phyloP scores from a whole-genome alignment of 345 rosid species.

The Moringa oleifera region DNA sequence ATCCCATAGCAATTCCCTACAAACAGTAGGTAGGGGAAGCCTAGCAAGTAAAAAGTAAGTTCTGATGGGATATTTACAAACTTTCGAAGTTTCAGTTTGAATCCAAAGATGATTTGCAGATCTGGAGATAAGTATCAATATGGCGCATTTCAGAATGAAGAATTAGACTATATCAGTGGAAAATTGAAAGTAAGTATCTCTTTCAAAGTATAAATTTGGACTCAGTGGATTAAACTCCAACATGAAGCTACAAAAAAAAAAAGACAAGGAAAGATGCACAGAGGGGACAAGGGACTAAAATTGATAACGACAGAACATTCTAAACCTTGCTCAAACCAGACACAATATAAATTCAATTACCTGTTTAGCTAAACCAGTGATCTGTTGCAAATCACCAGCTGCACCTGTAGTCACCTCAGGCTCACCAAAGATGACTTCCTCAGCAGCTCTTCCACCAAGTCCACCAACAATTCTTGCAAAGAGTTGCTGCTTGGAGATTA shows the following conservation, averaged over 20 bases:
- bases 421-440: slow-evolving; percentile 91
- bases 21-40: no score
- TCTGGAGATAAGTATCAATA: background rate
- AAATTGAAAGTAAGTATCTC: no score
- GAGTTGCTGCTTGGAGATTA: slow-evolving; percentile 94
- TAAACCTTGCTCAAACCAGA: background rate
- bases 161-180: no score
- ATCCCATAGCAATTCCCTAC: background rate
- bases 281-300: background rate
- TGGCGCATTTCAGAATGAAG: no score
- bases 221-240: background rate
- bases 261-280: background rate
- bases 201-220: no score
- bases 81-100: background rate
- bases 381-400: slow-evolving; percentile 95
- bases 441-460: slow-evolving; percentile 96
- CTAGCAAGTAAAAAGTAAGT: no score
- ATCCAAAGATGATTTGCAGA: no score
- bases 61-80: background rate
- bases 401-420: slow-evolving; percentile 98
- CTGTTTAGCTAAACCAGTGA: slow-evolving; percentile 93
- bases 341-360: slow-evolving; percentile 19
- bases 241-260: background rate
- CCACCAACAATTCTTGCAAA: slow-evolving; percentile 99
- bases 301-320: background rate